Evolutionary conservation across 108 stramenopile species (phyloP).

Genomic region (Cyclotella choctawhatcheeana): DNA sequence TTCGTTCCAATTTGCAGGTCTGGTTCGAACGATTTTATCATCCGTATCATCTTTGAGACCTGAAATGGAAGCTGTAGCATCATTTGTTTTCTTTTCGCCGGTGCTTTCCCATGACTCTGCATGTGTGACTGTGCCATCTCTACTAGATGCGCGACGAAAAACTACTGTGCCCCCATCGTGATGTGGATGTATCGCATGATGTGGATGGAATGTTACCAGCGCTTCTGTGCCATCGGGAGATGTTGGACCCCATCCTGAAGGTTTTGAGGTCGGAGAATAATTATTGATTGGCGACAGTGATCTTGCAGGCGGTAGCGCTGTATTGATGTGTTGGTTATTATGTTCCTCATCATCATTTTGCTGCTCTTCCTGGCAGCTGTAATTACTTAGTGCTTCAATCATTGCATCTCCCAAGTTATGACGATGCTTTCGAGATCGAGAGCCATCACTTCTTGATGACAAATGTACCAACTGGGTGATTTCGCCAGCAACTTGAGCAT

Average conservation of each 20-base stretch:
- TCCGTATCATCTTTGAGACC: not conserved
- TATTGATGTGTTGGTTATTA: not conserved
- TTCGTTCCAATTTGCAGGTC: conserved; percentile 64
- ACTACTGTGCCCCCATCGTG: conserved; percentile 27
- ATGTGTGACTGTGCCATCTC: not conserved
- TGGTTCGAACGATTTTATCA: not conserved
- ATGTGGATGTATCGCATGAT: conserved; percentile 54
- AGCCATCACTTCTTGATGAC: conserved; percentile 20
- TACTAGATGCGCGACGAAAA: conserved; percentile 16
- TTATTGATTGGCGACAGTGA: not conserved
- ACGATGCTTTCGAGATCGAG: not conserved
- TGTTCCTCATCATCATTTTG: not conserved
- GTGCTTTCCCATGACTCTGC: conserved; percentile 4
- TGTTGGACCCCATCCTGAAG: conserved; percentile 35
- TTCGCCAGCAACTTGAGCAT: conserved; percentile 5
- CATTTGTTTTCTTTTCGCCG: not conserved
- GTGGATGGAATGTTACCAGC: conserved; percentile 49
- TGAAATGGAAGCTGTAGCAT: not conserved
- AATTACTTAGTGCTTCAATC: conserved; percentile 54
- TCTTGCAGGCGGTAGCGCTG: not conserved
- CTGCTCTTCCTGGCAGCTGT: conserved; percentile 40
- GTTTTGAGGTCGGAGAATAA: not conserved
- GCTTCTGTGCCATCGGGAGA: conserved; percentile 35
- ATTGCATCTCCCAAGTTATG: conserved; percentile 44
- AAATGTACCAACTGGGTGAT: conserved; percentile 9